These are phyloP conservation scores for Cercis canadensis DNA, from an alignment of 306 rosid species.

Conservation along the genomic window DNA sequence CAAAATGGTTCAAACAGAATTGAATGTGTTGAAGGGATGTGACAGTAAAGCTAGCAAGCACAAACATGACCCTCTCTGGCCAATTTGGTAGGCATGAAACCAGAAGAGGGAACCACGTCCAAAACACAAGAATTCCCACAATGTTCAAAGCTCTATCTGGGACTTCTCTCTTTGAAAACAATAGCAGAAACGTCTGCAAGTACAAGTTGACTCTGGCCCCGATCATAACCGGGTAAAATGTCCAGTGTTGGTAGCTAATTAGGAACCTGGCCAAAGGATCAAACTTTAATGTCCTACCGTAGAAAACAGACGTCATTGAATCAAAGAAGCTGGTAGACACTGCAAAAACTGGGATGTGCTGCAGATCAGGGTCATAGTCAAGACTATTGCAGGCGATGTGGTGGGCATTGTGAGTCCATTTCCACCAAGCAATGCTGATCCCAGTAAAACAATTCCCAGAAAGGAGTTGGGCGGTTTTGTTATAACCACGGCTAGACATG, in stretches of 20 bases:
- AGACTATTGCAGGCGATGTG: slow-evolving; percentile 86
- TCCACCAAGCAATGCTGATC: slow-evolving; percentile 97
- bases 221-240: slow-evolving; percentile 75
- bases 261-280: slow-evolving; percentile 74
- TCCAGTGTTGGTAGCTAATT: slow-evolving; percentile 76
- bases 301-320: slow-evolving; percentile 66
- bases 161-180: slow-evolving; percentile 53
- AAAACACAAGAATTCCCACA: slow-evolving; percentile 65
- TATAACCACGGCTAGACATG: slow-evolving; percentile 51
- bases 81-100: slow-evolving; percentile 70
- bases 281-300: slow-evolving; percentile 66
- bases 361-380: slow-evolving; percentile 89
- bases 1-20: slow-evolving; percentile 74
- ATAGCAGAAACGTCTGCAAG: slow-evolving; percentile 64
- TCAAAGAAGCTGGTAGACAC: slow-evolving; percentile 63
- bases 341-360: slow-evolving; percentile 82
- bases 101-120: slow-evolving; percentile 88
- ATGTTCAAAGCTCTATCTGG: slow-evolving; percentile 73
- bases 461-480: slow-evolving; percentile 60
- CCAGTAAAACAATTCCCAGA: slow-evolving; percentile 88
- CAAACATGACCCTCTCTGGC: slow-evolving; percentile 76
- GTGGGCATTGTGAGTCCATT: slow-evolving; percentile 95
- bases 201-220: slow-evolving; percentile 73
- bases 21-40: slow-evolving; percentile 75
- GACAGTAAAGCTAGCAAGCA: slow-evolving; percentile 58